Percentiles rank a stretch among this genome's conserved stretches.
phyloP scores from a whole-genome alignment of 768 basidiomycete species.

The Cytidiella melzeri region DNA sequence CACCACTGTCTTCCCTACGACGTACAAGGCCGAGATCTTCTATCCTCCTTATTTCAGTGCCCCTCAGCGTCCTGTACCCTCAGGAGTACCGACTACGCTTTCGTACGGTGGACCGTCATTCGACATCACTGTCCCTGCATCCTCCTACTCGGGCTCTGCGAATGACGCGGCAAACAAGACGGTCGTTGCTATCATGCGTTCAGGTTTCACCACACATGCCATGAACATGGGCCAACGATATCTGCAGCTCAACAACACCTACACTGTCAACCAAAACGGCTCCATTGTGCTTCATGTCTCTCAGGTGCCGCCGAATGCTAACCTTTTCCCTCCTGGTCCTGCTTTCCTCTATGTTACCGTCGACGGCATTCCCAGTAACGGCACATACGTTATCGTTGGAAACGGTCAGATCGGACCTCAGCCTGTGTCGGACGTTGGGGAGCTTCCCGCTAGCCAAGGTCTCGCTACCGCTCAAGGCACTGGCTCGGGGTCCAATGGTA shows the following conservation, averaged over 20 bases:
- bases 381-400: slow-evolving; percentile 71
- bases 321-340: slow-evolving; percentile 87
- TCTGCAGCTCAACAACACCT: slow-evolving; percentile 80
- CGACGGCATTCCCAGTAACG: slow-evolving; percentile 79
- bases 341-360: slow-evolving; percentile 78
- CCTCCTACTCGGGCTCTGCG: slow-evolving; percentile 58
- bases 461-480: slow-evolving; percentile 31
- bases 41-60: slow-evolving; percentile 87
- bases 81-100: slow-evolving; percentile 66
- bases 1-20: slow-evolving; percentile 61
- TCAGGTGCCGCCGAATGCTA: slow-evolving; percentile 79
- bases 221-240: slow-evolving; percentile 87
- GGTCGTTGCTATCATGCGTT: slow-evolving; percentile 73
- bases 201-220: slow-evolving; percentile 79
- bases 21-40: slow-evolving; percentile 81
- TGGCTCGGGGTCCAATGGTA: slow-evolving; percentile 23
- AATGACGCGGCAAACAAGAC: slow-evolving; percentile 71
- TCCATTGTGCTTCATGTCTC: slow-evolving; percentile 73
- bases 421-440: slow-evolving; percentile 36
- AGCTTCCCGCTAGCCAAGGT: slow-evolving; percentile 46
- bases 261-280: slow-evolving; percentile 72
- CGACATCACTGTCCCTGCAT: slow-evolving; percentile 62
- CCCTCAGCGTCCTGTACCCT: slow-evolving; percentile 57
- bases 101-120: slow-evolving; percentile 81
- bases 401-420: slow-evolving; percentile 74